These are phyloP conservation scores for Sclerotiophoma versabilis DNA, from an alignment of 2,329 filamentous ascomycete species.

Conservation along the genomic window DNA sequence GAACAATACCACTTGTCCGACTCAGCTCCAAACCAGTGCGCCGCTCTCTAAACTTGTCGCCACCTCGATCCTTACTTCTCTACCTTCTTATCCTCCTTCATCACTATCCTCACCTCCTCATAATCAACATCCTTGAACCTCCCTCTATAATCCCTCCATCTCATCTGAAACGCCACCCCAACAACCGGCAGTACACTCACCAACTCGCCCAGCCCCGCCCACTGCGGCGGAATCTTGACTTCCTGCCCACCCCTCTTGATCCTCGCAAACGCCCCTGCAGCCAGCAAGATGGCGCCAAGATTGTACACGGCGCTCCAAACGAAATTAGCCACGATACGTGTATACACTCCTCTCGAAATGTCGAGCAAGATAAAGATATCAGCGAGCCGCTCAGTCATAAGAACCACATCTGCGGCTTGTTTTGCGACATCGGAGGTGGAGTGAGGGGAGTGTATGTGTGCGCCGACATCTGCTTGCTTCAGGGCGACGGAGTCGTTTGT, in stretches of 20 bases:
- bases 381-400: constrained; percentile 64
- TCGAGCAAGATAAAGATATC: constrained; percentile 67
- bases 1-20: no score
- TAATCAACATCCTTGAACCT: constrained; percentile 11
- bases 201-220: constrained; percentile 74
- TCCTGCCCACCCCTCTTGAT: not conserved
- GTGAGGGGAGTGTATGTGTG: constrained; percentile 66
- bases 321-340: constrained; percentile 68
- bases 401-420: constrained; percentile 72
- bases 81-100: not conserved
- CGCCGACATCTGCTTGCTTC: constrained; percentile 72
- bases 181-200: constrained; percentile 78
- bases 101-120: not conserved
- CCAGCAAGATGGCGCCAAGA: constrained; percentile 70
- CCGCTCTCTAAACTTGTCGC: no score
- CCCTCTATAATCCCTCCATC: constrained; percentile 43
- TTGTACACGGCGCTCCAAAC: constrained; percentile 76
- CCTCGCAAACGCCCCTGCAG: constrained; percentile 62
- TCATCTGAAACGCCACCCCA: constrained; percentile 60
- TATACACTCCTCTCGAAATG: constrained; percentile 54
- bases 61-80: not conserved
- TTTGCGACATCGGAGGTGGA: constrained; percentile 66
- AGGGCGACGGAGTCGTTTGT: constrained; percentile 80
- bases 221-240: constrained; percentile 66
- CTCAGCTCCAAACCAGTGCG: no score